phyloP scores from a whole-genome alignment of 768 basidiomycete species.

The Leccinum variicolor region DNA sequence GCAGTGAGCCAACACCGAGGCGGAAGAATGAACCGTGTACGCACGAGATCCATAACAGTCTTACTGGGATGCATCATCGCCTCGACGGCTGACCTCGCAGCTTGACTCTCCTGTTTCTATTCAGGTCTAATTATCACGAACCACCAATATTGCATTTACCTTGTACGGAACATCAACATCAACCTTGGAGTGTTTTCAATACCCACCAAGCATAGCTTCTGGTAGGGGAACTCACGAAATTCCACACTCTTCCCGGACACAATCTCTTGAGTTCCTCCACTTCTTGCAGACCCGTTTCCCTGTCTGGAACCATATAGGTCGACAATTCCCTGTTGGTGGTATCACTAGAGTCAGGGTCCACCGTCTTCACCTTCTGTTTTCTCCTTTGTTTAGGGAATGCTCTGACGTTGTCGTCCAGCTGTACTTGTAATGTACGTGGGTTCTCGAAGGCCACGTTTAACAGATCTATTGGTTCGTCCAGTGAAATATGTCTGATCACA shows the following conservation, averaged over 20 bases:
- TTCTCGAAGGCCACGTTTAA: slow-evolving; percentile 96
- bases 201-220: background rate
- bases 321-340: slow-evolving; percentile 12
- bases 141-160: slow-evolving; percentile 36
- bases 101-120: slow-evolving; percentile 58
- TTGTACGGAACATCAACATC: slow-evolving; percentile 83
- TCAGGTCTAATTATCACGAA: background rate
- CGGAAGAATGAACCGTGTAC: slow-evolving; percentile 18
- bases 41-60: slow-evolving; percentile 90
- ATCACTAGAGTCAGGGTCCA: background rate
- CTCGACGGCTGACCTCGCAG: slow-evolving; percentile 52
- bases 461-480: slow-evolving; percentile 82
- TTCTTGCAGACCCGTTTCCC: slow-evolving; percentile 75
- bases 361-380: slow-evolving; percentile 25
- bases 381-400: slow-evolving; percentile 44
- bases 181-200: slow-evolving; percentile 45
- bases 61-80: slow-evolving; percentile 73
- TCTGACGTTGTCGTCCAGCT: slow-evolving; percentile 44
- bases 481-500: slow-evolving; percentile 59
- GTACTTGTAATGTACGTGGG: slow-evolving; percentile 66
- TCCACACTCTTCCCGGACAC: slow-evolving; percentile 84
- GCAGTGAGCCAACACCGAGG: slow-evolving; percentile 1
- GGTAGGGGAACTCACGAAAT: slow-evolving; percentile 60
- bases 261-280: slow-evolving; percentile 70
- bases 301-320: slow-evolving; percentile 83